Percentiles rank a stretch among this genome's conserved stretches.
Conservation (phyloP, 139 green algal genomes). For the Bryopsis sp. region DNA sequence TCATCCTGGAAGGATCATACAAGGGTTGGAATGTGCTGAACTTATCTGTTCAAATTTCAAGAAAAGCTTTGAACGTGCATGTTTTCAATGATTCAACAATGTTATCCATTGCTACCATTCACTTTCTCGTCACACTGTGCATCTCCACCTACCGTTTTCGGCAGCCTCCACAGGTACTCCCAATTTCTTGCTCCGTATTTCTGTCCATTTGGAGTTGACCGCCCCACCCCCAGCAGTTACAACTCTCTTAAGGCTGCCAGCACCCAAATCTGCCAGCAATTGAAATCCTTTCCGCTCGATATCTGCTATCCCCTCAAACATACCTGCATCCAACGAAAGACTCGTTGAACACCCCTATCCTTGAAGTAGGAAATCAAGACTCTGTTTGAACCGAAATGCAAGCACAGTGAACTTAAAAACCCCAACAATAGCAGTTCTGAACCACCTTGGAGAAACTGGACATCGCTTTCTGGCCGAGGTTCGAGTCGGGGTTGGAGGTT, state of each 20-base stretch:
- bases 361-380: background rate
- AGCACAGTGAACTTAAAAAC: background rate
- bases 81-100: background rate
- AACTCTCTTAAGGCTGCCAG: constrained; percentile 42
- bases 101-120: background rate
- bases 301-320: constrained; percentile 73
- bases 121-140: background rate
- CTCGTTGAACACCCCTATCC: background rate
- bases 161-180: constrained; percentile 58
- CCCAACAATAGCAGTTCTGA: background rate
- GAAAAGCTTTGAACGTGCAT: background rate
- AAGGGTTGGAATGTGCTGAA: too few species aligned
- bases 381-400: background rate
- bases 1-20: too few species aligned
- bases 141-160: constrained; percentile 26
- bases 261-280: constrained; percentile 53
- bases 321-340: constrained; percentile 31
- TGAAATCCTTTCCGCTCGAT: constrained; percentile 69
- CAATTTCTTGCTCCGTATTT: constrained; percentile 46
- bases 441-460: constrained; percentile 59
- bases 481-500: constrained; percentile 42
- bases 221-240: constrained; percentile 71
- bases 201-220: constrained; percentile 64
- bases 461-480: constrained; percentile 59
- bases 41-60: background rate